Conservation (phyloP, 2,329 filamentous ascomycete genomes). For the Volutella citrinella region DNA sequence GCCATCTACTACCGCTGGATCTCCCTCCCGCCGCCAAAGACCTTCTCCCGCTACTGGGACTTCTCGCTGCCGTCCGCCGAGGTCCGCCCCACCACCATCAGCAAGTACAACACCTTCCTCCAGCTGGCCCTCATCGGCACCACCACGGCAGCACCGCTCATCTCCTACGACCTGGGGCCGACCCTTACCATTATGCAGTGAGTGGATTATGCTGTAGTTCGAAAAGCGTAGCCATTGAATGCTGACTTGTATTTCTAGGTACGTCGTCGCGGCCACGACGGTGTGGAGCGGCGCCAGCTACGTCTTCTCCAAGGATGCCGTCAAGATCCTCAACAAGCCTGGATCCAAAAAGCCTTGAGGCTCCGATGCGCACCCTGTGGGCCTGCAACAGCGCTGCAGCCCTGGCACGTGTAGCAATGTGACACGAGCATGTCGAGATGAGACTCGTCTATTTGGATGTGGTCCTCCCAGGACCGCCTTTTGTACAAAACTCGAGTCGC, state of each 20-base stretch:
- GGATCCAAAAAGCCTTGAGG: constrained; percentile 17
- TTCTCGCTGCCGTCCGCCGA: constrained; percentile 88
- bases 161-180: constrained; percentile 55
- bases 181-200: constrained; percentile 63
- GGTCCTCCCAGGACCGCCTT: too few relatives aligned
- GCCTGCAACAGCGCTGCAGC: too few relatives aligned
- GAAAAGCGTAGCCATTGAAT: too few relatives aligned
- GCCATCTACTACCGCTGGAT: constrained; percentile 97
- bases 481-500: too few relatives aligned
- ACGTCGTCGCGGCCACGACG: constrained; percentile 83
- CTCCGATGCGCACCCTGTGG: too few relatives aligned
- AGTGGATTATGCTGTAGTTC: too few relatives aligned
- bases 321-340: constrained; percentile 68
- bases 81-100: constrained; percentile 78
- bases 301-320: constrained; percentile 83
- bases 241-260: constrained; percentile 47
- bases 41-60: constrained; percentile 91
- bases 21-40: constrained; percentile 89
- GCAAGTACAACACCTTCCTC: constrained; percentile 90
- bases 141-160: constrained; percentile 75
- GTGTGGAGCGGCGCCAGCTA: constrained; percentile 94
- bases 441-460: too few relatives aligned
- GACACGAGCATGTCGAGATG: too few relatives aligned
- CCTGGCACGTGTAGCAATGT: too few relatives aligned
- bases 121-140: constrained; percentile 84